Evolutionary conservation across 495 filamentous ascomycete genomes (phyloP).

Genomic region (Penicillium pulvis): DNA sequence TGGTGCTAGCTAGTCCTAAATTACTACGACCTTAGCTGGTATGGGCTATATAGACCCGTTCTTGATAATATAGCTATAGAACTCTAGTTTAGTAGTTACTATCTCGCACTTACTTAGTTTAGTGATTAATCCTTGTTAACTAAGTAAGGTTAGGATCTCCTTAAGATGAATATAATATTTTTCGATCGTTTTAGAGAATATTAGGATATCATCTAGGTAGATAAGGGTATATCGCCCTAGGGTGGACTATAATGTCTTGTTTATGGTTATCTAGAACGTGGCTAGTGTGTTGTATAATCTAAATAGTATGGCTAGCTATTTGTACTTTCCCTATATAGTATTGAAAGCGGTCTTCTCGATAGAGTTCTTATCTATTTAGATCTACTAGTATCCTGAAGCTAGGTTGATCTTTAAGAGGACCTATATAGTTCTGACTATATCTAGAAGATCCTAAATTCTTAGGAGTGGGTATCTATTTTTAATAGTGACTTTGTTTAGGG

Average conservation of each 20-base stretch:
- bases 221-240: background rate
- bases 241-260: background rate
- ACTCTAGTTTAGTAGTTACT: background rate
- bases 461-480: background rate
- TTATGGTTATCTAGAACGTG: background rate
- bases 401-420: background rate
- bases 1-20: background rate
- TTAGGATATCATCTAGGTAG: slow-evolving; percentile 2
- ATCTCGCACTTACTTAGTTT: background rate
- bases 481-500: background rate
- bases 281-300: background rate
- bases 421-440: too few species aligned
- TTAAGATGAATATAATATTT: background rate
- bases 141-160: background rate
- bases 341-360: background rate
- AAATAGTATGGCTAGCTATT: background rate
- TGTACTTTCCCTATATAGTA: background rate
- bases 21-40: background rate
- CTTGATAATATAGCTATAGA: background rate
- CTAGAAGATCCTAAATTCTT: too few species aligned
- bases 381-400: background rate
- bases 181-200: background rate
- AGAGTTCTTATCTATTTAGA: background rate
- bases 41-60: background rate
- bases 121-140: background rate